phyloP scores from a whole-genome alignment of 2,329 filamentous ascomycete species.

The Pestalotiopsis sp. region DNA sequence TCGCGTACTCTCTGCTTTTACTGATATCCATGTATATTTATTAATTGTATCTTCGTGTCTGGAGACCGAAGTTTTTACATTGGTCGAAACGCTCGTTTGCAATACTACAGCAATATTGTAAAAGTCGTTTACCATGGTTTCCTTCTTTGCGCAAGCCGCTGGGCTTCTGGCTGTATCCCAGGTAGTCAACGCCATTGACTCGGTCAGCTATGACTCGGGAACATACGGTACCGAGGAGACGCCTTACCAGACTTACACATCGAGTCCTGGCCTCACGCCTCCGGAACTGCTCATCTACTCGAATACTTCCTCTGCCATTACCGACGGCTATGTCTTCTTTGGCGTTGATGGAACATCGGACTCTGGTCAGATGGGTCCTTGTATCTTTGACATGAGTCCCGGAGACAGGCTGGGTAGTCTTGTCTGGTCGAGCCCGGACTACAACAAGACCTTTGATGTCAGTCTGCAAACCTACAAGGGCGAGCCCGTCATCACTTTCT shows the following conservation, averaged over 20 bases:
- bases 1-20: background rate
- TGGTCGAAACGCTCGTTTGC: background rate
- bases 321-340: slow-evolving; percentile 5
- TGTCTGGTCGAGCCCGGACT: slow-evolving; percentile 5
- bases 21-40: background rate
- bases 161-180: background rate
- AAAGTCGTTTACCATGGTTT: background rate
- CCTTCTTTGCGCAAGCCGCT: background rate
- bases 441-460: slow-evolving; percentile 10
- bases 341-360: slow-evolving; percentile 5
- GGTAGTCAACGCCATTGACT: background rate
- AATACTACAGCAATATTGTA: background rate
- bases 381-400: slow-evolving; percentile 3
- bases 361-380: slow-evolving; percentile 3
- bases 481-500: slow-evolving; percentile 37
- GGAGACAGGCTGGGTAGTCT: slow-evolving; percentile 2
- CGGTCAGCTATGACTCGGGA: slow-evolving; percentile 2
- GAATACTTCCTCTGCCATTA: slow-evolving; percentile 5
- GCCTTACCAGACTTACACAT: slow-evolving; percentile 3
- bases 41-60: background rate
- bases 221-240: slow-evolving; percentile 8
- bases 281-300: slow-evolving; percentile 9
- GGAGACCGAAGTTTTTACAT: background rate
- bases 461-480: slow-evolving; percentile 33
- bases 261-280: background rate